Base-by-base conservation (phyloP, 345 rosid species). In the Eucalyptus viminalis region DNA sequence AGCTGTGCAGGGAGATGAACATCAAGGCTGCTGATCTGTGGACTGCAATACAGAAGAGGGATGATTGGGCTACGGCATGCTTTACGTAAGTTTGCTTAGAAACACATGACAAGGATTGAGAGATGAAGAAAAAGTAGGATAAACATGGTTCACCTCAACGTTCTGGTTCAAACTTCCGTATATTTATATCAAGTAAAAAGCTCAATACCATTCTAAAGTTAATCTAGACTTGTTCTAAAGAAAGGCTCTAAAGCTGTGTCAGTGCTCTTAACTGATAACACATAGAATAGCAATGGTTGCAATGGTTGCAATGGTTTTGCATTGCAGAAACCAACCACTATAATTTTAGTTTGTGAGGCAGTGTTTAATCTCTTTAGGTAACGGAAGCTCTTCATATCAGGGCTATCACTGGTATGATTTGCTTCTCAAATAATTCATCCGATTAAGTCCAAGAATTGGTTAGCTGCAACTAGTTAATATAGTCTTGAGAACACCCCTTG, bases 1-100 rank as follows among this genome's bases (percentile, higher is more conserved):
- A 94, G 89, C 91, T 97, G 45, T 96, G 98, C 90, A 80, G 62
- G 90, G 99, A 96, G 89, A 90, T 96, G 90, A 93, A 91, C 44
- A 90, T 97, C 86, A 93, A 93, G 90, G 93, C 90, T 34, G 87
- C 95, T 65, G 97, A 98, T 94, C 92, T 98, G 80, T 97, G 97
- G 95, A 92, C 93, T 12, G 95, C 94, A 34, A 29, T 95, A 50
- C 97, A 94, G 90, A 95, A 92, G 67, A 91, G 91, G 88, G 94
- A 94, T 8, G 94, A 95, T 67, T 96, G 99, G 99, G 62, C 37
- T 34, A 92, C 93, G 34, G 89, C 94, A 80, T 95, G 97, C 92
- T 95, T 98, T 87, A 94, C 94, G 99, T 97, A 91, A 94, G 99
- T 76, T 76, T 76, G 0, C 85, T 76, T 40, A 21, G 85, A 76